Percentiles rank a stretch among this genome's conserved stretches.
These are phyloP conservation scores for Endothia cerciana DNA, from an alignment of 2,329 filamentous ascomycete genomes.

Conservation along the genomic window DNA sequence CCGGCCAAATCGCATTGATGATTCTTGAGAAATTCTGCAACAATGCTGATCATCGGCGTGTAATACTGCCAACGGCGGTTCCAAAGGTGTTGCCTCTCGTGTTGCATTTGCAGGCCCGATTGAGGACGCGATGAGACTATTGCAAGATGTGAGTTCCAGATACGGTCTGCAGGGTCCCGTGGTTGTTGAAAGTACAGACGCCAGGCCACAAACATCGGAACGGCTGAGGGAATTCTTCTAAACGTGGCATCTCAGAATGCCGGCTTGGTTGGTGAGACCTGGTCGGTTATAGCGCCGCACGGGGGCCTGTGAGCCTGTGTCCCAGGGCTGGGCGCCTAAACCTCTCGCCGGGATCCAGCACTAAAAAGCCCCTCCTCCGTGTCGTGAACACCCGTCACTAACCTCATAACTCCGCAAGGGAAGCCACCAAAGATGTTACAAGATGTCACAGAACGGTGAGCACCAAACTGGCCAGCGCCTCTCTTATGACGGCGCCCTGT, in stretches of 20 bases:
- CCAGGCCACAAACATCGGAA: not conserved
- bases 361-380: not conserved
- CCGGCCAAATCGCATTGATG: not conserved
- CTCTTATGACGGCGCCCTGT: slow-evolving; percentile 76
- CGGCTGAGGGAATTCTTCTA: not conserved
- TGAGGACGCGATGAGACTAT: not conserved
- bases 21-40: not conserved
- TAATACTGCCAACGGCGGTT: not conserved
- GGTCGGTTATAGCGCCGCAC: not conserved
- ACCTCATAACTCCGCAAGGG: not conserved
- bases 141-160: not conserved
- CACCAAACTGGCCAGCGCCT: slow-evolving; percentile 71
- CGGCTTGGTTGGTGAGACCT: not conserved
- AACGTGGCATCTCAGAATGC: not conserved
- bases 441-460: slow-evolving; percentile 42
- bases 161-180: not conserved
- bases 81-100: not conserved
- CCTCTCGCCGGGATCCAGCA: not conserved
- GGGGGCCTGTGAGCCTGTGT: not conserved
- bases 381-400: not conserved
- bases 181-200: not conserved
- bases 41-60: not conserved
- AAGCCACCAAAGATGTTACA: slow-evolving; percentile 6
- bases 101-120: not conserved
- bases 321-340: not conserved